Base-by-base conservation (phyloP, 2,329 filamentous ascomycete genomes). In the Calonectria fujianensis region DNA sequence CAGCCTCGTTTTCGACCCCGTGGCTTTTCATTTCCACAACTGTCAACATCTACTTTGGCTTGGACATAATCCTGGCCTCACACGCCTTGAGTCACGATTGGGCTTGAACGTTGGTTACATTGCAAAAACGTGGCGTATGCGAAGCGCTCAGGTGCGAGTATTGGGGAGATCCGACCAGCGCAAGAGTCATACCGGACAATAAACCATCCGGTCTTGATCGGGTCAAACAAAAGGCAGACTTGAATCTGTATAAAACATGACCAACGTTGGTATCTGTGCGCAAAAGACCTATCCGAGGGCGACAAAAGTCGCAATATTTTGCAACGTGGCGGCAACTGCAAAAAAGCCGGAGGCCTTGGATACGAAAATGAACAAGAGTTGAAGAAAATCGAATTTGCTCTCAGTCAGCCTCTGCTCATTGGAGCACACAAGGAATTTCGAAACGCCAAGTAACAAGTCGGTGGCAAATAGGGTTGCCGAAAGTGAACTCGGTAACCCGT, bases 381-480 rank as follows among this genome's bases (percentile, higher is more conserved):
- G 48, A 32, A 35, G 72, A 24, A 18, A 45, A 61, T 51, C 16
- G 41, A n/a, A 45, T 61, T n/a, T 14, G 7, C 32, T 27, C 59
- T 29, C 39, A 24, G 35, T 8, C 31, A 24, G 27, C n/a, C 32
- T 24, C 45, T 65, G 9, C 37, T n/a, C 37, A 31, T 35, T 69
- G 20, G 32, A 61, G 24, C 66, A 48, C 51, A 39, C 18, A 51
- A 16, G 7, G 29, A 24, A 24, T 39, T 2, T 50, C 6, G n/a
- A 18, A 63, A 18, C 11, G 13, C 31, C 51, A 41, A 29, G 32
- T 35, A 16, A 70, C 18, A 27, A 31, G 59, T 52, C 10, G 52
- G 69, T 76, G 61, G 72, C 75, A 57, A 64, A 54, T 14, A 18
- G 61, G 50, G 50, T 45, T 45, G 24, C 52, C 45, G 39, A 45